A percentile compares a stretch with the other conserved stretches of the same genome.
Evolutionary conservation across 495 filamentous ascomycete species (phyloP).

Genomic region (Monascus purpureus): DNA sequence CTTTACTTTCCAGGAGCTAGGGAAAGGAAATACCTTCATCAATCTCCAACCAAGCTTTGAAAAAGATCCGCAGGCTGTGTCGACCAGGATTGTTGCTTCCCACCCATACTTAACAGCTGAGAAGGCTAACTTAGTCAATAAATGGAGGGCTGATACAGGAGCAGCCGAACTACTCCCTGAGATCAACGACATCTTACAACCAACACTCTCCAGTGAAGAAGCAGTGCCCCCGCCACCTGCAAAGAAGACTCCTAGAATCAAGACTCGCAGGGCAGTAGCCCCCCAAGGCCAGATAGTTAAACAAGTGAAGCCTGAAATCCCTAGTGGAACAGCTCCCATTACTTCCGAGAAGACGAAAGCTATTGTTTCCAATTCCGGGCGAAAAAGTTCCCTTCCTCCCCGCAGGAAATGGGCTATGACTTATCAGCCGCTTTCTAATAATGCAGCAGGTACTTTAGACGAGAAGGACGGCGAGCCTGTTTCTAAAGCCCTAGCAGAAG

Average conservation of each 20-base stretch:
- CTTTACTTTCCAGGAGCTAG: conserved; percentile 12
- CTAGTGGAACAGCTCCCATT: background rate
- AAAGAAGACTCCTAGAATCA: conserved; percentile 10
- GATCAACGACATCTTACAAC: background rate
- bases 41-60: conserved; percentile 3
- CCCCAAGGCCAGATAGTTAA: background rate
- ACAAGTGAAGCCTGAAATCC: background rate
- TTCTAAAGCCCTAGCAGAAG: background rate
- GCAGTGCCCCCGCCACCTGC: background rate
- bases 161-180: background rate
- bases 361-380: background rate
- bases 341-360: background rate
- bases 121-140: conserved; percentile 12
- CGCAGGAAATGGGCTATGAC: conserved; percentile 11
- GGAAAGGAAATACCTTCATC: conserved; percentile 6
- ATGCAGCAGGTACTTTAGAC: background rate
- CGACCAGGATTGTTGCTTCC: conserved; percentile 1
- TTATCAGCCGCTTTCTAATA: conserved; percentile 2
- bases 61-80: background rate
- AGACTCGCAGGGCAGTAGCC: conserved; percentile 3
- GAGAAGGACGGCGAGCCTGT: background rate
- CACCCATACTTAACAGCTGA: conserved; percentile 10
- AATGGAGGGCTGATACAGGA: conserved; percentile 9
- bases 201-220: background rate
- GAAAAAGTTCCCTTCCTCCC: conserved; percentile 1